Percentiles rank a stretch among this genome's conserved stretches.
phyloP scores from a whole-genome alignment of 768 basidiomycete species.

The Leccinum uliginosum region DNA sequence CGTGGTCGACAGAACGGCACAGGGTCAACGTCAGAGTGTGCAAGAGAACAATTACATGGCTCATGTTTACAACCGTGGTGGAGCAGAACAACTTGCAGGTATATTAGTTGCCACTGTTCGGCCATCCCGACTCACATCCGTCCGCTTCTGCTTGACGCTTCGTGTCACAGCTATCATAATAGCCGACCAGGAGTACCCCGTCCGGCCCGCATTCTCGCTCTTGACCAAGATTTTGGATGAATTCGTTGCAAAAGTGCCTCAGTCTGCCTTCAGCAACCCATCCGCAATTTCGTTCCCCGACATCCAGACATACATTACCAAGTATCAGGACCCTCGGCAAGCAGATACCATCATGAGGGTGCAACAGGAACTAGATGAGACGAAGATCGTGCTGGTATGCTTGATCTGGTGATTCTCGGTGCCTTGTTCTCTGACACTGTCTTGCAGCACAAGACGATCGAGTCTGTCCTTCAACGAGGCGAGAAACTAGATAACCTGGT shows the following conservation, averaged over 20 bases:
- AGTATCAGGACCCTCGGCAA: constrained; percentile 96
- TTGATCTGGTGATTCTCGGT: neutral
- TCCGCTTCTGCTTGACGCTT: constrained; percentile 1
- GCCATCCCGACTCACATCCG: neutral
- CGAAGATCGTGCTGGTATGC: constrained; percentile 94
- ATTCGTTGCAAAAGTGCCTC: constrained; percentile 75
- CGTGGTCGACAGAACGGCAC: constrained; percentile 80
- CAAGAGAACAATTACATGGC: constrained; percentile 92
- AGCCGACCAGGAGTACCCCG: constrained; percentile 94
- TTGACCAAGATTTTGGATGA: constrained; percentile 92
- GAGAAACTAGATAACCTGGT: constrained; percentile 96
- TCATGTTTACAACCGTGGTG: constrained; percentile 89
- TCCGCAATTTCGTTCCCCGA: constrained; percentile 72
- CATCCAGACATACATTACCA: constrained; percentile 71
- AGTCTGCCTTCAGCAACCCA: constrained; percentile 62
- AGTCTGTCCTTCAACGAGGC: constrained; percentile 91
- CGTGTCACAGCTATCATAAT: constrained; percentile 72
- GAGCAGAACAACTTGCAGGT: constrained; percentile 85
- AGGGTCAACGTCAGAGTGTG: constrained; percentile 88
- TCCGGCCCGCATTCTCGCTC: constrained; percentile 93
- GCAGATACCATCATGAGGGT: constrained; percentile 98
- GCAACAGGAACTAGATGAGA: constrained; percentile 97
- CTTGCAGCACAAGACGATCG: constrained; percentile 95
- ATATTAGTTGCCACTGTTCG: constrained; percentile 19
- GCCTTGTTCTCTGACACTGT: neutral